Evolutionary conservation across 2,329 filamentous ascomycete genomes (phyloP).

Genomic region (Trichoderma sp.): DNA sequence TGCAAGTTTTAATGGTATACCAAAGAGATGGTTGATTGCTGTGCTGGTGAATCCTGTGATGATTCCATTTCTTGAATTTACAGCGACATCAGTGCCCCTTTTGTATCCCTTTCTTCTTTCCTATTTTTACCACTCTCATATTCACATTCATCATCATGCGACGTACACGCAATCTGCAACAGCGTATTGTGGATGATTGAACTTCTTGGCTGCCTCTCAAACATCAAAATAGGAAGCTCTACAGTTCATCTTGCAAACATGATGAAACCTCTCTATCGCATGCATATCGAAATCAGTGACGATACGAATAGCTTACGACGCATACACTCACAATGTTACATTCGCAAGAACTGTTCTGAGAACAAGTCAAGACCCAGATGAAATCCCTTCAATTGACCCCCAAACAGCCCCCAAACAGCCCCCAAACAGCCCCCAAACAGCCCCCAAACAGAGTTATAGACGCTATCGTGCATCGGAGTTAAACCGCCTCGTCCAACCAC

Average conservation of each 20-base stretch:
- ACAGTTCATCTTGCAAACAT: background rate
- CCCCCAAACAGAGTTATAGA: background rate
- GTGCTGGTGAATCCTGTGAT: background rate
- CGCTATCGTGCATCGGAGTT: background rate
- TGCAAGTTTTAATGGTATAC: background rate
- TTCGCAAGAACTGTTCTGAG: background rate
- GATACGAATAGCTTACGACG: background rate
- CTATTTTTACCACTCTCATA: background rate
- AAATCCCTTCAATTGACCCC: background rate
- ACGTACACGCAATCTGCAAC: background rate
- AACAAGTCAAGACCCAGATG: background rate
- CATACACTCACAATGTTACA: background rate
- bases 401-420: background rate
- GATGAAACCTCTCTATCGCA: background rate
- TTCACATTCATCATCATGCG: background rate
- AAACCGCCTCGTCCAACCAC: background rate
- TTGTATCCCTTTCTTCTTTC: background rate
- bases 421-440: background rate
- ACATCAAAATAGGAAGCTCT: background rate
- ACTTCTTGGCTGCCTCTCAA: background rate
- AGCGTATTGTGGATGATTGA: background rate
- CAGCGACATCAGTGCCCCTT: background rate
- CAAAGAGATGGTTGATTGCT: background rate
- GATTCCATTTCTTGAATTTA: background rate
- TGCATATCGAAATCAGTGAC: background rate